phyloP scores from a whole-genome alignment of 768 basidiomycete genomes.

The Harrya chromipes region DNA sequence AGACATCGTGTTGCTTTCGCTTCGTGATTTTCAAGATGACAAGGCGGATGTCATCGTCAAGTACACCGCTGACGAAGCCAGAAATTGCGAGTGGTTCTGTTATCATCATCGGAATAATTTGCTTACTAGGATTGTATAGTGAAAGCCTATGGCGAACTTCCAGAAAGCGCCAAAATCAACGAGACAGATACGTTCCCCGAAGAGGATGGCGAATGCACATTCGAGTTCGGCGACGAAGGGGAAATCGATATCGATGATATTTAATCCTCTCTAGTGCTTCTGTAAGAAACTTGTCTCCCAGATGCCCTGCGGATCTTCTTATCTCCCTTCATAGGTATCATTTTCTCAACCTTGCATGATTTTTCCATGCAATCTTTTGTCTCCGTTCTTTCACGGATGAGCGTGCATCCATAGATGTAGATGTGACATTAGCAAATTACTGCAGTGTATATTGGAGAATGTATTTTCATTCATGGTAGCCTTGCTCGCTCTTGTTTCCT shows the following conservation, averaged over 20 bases:
- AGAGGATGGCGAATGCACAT: constrained; percentile 85
- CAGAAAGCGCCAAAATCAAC: constrained; percentile 95
- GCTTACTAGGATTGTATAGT: constrained; percentile 42
- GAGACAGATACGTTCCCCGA: constrained; percentile 93
- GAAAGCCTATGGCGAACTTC: constrained; percentile 97
- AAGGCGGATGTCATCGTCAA: constrained; percentile 99
- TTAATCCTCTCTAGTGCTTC: constrained; percentile 35
- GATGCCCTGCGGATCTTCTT: neutral
- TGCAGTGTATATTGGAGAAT: constrained; percentile 18
- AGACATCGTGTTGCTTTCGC: constrained; percentile 90
- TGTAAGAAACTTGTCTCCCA: constrained; percentile 13
- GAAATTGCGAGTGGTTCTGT: constrained; percentile 55
- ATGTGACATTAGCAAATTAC: constrained; percentile 20
- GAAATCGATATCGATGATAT: constrained; percentile 92
- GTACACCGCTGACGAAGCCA: constrained; percentile 94
- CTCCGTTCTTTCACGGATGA: constrained; percentile 13
- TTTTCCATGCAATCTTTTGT: constrained; percentile 6
- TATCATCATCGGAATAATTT: constrained; percentile 1
- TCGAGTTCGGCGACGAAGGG: constrained; percentile 87
- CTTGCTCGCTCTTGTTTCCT: neutral
- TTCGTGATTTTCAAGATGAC: constrained; percentile 98
- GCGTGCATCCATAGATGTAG: constrained; percentile 29
- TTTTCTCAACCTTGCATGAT: constrained; percentile 9
- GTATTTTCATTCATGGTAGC: constrained; percentile 2
- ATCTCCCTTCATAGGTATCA: constrained; percentile 8